These are phyloP conservation scores for Hypoxylon cercidicola DNA, from an alignment of 495 filamentous ascomycete genomes.

Conservation along the genomic window DNA sequence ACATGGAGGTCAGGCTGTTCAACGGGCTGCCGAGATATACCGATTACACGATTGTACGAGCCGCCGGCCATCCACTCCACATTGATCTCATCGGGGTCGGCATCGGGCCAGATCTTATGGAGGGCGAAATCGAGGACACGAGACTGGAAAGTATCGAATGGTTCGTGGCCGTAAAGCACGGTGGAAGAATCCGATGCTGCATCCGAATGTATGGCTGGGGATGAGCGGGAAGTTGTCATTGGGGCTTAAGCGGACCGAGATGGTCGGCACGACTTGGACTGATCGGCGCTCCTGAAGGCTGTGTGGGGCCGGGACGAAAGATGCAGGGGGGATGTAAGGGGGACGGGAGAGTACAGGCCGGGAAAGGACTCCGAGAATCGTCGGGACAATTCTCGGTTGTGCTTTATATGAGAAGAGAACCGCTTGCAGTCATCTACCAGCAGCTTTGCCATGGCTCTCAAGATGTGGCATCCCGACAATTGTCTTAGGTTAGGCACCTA, in stretches of 20 bases:
- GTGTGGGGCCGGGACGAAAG: slow-evolving; percentile 5
- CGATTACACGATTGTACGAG: slow-evolving; percentile 12
- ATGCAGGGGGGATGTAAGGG: too few relatives aligned
- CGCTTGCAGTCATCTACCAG: too few relatives aligned
- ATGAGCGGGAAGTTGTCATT: background rate
- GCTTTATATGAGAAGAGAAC: too few relatives aligned
- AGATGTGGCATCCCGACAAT: too few relatives aligned
- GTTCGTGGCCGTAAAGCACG: slow-evolving; percentile 4
- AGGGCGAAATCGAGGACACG: slow-evolving; percentile 10
- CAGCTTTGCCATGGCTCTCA: too few relatives aligned
- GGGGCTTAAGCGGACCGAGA: too few relatives aligned
- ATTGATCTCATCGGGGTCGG: slow-evolving; percentile 4
- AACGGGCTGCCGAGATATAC: slow-evolving; percentile 1
- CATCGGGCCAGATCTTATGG: slow-evolving; percentile 22
- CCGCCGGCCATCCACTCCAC: slow-evolving; percentile 18
- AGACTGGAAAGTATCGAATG: slow-evolving; percentile 5
- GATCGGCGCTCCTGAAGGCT: background rate
- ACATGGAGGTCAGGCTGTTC: background rate
- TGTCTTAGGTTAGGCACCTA: too few relatives aligned
- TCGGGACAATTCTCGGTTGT: too few relatives aligned
- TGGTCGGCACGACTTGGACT: background rate
- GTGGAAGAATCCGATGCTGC: slow-evolving; percentile 8
- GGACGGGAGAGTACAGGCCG: too few relatives aligned
- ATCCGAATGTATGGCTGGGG: background rate
- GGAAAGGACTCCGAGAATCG: too few relatives aligned